Conservation (phyloP, 768 basidiomycete species). For the Lactarius indigo region DNA sequence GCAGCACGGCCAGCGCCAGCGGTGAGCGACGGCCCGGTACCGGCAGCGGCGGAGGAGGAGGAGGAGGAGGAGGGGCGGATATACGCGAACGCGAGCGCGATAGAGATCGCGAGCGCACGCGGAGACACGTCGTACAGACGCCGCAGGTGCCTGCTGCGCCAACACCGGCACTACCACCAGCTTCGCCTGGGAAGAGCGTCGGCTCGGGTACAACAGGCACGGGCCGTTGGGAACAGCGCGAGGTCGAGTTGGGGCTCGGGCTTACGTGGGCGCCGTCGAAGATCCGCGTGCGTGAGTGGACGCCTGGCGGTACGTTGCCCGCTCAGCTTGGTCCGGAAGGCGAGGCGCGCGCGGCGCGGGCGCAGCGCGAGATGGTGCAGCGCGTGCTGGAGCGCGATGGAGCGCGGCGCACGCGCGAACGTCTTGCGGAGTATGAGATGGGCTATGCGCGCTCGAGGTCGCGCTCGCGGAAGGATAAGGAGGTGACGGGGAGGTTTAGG, state of each 20-base stretch:
- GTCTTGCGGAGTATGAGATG: conserved; percentile 31
- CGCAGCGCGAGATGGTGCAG: conserved; percentile 29
- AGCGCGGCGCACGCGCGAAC: conserved; percentile 22
- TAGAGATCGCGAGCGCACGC: conserved; percentile 18
- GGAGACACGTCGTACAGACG: conserved; percentile 6
- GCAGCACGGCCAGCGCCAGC: conserved; percentile 12
- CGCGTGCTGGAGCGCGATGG: conserved; percentile 27
- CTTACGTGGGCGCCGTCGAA: conserved; percentile 27
- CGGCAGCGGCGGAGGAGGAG: background rate
- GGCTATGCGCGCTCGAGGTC: conserved; percentile 24
- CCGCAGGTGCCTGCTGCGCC: background rate
- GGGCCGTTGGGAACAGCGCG: conserved; percentile 24
- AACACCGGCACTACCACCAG: background rate
- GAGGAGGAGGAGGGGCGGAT: too few relatives aligned
- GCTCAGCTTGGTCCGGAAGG: background rate
- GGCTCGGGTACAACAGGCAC: background rate
- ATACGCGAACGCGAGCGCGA: conserved; percentile 21
- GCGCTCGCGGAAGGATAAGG: conserved; percentile 18
- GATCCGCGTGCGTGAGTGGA: conserved; percentile 27
- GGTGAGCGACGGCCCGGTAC: conserved; percentile 9
- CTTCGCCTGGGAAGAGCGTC: background rate
- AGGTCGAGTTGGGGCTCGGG: conserved; percentile 25
- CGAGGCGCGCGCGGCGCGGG: conserved; percentile 20
- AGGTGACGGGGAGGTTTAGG: conserved; percentile 24
- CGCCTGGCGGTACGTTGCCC: background rate